Percentiles rank a stretch among this genome's conserved stretches.
Conservation (phyloP, 2,329 filamentous ascomycete species). For the Cytospora piceicola region DNA sequence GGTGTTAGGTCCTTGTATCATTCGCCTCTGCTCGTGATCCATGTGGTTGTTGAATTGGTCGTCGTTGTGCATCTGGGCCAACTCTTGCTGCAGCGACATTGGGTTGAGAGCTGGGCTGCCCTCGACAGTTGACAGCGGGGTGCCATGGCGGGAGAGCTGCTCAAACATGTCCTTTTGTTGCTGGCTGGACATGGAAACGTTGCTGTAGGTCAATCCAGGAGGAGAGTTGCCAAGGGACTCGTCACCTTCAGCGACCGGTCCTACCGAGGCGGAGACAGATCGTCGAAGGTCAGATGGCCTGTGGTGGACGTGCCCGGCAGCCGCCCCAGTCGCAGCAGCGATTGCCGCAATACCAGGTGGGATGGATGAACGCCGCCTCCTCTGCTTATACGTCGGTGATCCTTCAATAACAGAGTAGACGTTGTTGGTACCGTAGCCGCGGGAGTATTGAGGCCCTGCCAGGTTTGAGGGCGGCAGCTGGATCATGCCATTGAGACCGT, state of each 20-base stretch:
- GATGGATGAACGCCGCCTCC: slow-evolving; percentile 89
- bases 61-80: slow-evolving; percentile 64
- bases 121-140: slow-evolving; percentile 83
- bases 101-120: slow-evolving; percentile 77
- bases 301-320: slow-evolving; percentile 52
- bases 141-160: slow-evolving; percentile 79
- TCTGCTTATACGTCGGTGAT: slow-evolving; percentile 98
- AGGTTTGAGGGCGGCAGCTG: slow-evolving; percentile 87
- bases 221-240: slow-evolving; percentile 80
- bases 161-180: slow-evolving; percentile 82
- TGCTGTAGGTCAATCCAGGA: slow-evolving; percentile 73
- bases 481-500: slow-evolving; percentile 84
- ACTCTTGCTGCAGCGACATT: slow-evolving; percentile 73
- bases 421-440: slow-evolving; percentile 73
- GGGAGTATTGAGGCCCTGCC: slow-evolving; percentile 76
- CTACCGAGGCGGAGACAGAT: slow-evolving; percentile 86
- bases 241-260: slow-evolving; percentile 78
- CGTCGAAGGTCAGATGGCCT: slow-evolving; percentile 88
- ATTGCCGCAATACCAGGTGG: slow-evolving; percentile 75
- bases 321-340: slow-evolving; percentile 62
- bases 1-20: slow-evolving; percentile 68
- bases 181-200: slow-evolving; percentile 66
- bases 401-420: slow-evolving; percentile 97
- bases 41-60: slow-evolving; percentile 64
- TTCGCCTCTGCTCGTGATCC: slow-evolving; percentile 62